Conservation (phyloP, 768 basidiomycete genomes). For the Suillus alpinus region DNA sequence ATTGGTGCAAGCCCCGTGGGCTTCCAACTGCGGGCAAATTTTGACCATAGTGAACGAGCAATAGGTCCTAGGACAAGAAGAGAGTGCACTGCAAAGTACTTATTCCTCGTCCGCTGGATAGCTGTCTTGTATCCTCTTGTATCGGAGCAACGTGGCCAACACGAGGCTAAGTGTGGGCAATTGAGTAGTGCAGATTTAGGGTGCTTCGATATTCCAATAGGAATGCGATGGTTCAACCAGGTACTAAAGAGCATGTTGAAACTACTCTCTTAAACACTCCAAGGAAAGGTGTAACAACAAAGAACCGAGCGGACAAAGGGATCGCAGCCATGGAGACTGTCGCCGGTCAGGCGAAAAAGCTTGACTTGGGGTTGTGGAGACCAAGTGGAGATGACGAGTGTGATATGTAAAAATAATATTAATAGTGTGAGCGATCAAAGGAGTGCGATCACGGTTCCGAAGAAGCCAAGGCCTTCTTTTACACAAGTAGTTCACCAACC, state of each 20-base stretch:
- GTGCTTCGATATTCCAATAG: neutral
- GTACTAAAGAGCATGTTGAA: neutral
- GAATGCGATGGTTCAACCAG: neutral
- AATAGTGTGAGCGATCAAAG: neutral
- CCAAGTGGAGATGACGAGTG: neutral
- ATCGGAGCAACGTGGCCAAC: neutral
- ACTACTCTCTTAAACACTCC: neutral
- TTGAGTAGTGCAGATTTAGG: neutral
- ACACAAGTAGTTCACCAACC: no score
- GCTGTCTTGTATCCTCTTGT: neutral
- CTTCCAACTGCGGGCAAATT: slow-evolving; percentile 38
- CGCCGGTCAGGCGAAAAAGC: neutral
- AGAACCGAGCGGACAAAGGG: neutral
- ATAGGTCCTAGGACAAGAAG: neutral
- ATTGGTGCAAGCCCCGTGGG: slow-evolving; percentile 34
- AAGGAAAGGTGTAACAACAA: neutral
- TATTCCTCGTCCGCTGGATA: neutral
- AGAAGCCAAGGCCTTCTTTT: neutral
- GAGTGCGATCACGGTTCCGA: neutral
- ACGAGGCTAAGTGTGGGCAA: neutral
- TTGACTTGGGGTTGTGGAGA: neutral
- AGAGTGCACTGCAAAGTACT: neutral
- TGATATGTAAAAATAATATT: neutral
- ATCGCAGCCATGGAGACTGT: neutral
- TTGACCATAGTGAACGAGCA: neutral